Base-by-base conservation (phyloP, 192 early-diverging fungal species). In the Coemansia sp. region DNA sequence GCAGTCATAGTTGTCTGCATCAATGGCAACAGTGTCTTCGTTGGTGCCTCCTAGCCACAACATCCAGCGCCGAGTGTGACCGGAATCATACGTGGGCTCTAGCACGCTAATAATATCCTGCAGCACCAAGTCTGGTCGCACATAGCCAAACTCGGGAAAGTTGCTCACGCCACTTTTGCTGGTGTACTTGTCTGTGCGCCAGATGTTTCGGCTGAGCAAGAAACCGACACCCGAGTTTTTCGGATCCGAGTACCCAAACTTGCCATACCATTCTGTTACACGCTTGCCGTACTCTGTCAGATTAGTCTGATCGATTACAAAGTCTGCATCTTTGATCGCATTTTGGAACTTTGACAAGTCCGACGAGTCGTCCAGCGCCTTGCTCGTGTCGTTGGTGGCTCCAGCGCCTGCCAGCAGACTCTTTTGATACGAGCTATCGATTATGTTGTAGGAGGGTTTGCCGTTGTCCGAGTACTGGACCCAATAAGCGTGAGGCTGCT, bases 261-360 rank as follows among this genome's bases (percentile, higher is more conserved):
- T 59, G 15, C 24, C 19, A 51, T 74, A 69, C 76, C 76, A 79
- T 27, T 79, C 76, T 35, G 57, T 62, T 23, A 53, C 54, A 10
- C 68, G 59, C 57, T 64, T 52, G 3, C 76, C 76, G 25, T 68
- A 62, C 24, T 64, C 51, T 21, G 59, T 82, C 21, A 77, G 65
- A 39, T 77, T 64, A 2, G 86, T 85, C 73, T 90, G 87, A 70
- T 90, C 89, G 57, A 92, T 82, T 11, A 89, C 60, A 25, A 85
- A 67, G 25, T 86, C 85, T n/a, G 87, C 89, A 43, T 85, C 63
- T 3, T 64, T 49, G 51, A 90, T 68, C 0, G 83, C 85, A 1
- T 59, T 63, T 5, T 83, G 72, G 67, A 92, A 87, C 23, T 66
- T 73, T 1, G 59, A 32, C 23, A 62, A 37, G 39, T 65, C 73